phyloP scores from a whole-genome alignment of 441 rosid species.

The Pelargonium exstipulatum region DNA sequence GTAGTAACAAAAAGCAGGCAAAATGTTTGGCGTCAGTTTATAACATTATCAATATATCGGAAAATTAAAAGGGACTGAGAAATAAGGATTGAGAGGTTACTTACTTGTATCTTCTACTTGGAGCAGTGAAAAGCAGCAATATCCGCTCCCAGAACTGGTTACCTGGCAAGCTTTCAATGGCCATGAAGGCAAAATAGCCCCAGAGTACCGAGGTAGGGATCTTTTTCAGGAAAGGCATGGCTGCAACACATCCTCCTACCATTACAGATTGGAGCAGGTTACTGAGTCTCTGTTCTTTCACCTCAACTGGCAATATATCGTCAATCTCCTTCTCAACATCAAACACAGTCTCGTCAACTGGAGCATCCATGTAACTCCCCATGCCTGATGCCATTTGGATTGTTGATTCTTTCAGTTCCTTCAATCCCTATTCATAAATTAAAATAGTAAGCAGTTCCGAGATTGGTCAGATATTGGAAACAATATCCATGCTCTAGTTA shows the following conservation, averaged over 20 bases:
- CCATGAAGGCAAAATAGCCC: constrained; percentile 86
- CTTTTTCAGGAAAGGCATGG: constrained; percentile 67
- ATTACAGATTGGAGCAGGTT: constrained; percentile 70
- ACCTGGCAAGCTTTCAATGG: constrained; percentile 72
- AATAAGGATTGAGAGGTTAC: constrained; percentile 15
- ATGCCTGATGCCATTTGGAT: constrained; percentile 51
- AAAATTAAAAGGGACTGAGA: neutral
- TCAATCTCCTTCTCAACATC: constrained; percentile 65
- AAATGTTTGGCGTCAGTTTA: neutral
- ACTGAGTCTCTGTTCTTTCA: constrained; percentile 72
- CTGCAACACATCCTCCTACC: constrained; percentile 67
- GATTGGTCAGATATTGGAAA: constrained; percentile 11
- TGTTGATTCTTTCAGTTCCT: constrained; percentile 70
- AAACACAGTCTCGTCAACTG: constrained; percentile 55
- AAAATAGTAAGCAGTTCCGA: constrained; percentile 16
- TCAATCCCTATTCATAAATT: constrained; percentile 46
- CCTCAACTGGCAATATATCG: constrained; percentile 66
- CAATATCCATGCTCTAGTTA: neutral
- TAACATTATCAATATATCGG: neutral
- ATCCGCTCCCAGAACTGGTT: constrained; percentile 82
- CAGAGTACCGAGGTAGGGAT: constrained; percentile 74
- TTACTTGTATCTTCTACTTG: constrained; percentile 71
- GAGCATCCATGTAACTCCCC: constrained; percentile 54
- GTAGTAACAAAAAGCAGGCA: neutral
- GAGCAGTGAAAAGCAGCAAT: constrained; percentile 63